Evolutionary conservation across 345 rosid genomes (phyloP).

Genomic region (Lepidium didymum): DNA sequence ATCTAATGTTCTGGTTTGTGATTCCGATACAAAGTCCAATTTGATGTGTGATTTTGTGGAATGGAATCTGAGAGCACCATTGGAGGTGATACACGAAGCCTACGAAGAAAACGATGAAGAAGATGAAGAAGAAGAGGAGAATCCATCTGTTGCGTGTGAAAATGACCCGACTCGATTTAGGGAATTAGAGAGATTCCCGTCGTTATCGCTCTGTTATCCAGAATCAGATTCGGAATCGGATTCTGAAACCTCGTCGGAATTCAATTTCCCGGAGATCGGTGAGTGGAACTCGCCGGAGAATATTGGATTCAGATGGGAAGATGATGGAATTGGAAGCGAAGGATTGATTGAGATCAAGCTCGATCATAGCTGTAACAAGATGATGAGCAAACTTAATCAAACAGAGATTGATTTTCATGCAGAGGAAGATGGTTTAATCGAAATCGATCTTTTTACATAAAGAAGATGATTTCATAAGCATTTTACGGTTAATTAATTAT

Average conservation of each 20-base stretch:
- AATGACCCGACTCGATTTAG: slow-evolving; percentile 12
- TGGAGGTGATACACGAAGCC: slow-evolving; percentile 73
- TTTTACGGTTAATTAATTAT: neutral
- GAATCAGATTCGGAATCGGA: slow-evolving; percentile 57
- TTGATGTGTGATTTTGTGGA: slow-evolving; percentile 41
- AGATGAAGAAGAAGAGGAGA: slow-evolving; percentile 2
- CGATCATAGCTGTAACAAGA: neutral
- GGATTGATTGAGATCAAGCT: slow-evolving; percentile 69
- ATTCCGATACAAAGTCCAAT: neutral
- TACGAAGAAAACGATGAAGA: slow-evolving; percentile 36
- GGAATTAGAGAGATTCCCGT: slow-evolving; percentile 32
- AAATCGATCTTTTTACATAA: slow-evolving; percentile 53
- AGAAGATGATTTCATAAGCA: neutral
- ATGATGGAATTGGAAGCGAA: slow-evolving; percentile 13
- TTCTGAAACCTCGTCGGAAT: slow-evolving; percentile 43
- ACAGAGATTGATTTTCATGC: slow-evolving; percentile 35
- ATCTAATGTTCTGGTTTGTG: neutral
- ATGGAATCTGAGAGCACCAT: slow-evolving; percentile 78
- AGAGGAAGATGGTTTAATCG: slow-evolving; percentile 70
- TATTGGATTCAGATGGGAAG: slow-evolving; percentile 43
- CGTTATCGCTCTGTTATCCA: slow-evolving; percentile 55
- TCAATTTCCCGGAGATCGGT: slow-evolving; percentile 20
- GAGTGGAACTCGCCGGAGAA: slow-evolving; percentile 39
- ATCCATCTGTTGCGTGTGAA: neutral
- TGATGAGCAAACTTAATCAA: neutral